Evolutionary conservation across 148 eudicot genomes (phyloP).

Genomic region (Silene conica): DNA sequence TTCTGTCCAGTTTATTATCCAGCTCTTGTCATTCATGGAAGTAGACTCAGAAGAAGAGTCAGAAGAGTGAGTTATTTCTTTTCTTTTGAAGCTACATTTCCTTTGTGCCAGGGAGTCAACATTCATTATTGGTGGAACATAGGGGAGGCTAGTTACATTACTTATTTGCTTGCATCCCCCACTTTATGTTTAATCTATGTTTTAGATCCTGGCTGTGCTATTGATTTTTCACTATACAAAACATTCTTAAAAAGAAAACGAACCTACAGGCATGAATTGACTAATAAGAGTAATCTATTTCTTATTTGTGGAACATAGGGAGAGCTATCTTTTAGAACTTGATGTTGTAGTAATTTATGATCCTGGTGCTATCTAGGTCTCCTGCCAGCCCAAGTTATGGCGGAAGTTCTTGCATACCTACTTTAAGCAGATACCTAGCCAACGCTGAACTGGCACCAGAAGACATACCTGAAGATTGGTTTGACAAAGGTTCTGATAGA

Average conservation of each 20-base stretch:
- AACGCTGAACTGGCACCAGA: conserved; percentile 37
- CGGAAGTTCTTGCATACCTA: conserved; percentile 46
- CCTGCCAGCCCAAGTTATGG: conserved; percentile 34
- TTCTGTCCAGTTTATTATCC: conserved; percentile 52
- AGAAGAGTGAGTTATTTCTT: conserved; percentile 14
- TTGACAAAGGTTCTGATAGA: conserved; percentile 44
- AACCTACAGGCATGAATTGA: no score
- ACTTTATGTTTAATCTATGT: no score
- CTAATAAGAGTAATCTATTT: no score
- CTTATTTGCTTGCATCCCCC: no score
- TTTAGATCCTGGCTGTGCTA: no score
- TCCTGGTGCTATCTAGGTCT: conserved; percentile 29
- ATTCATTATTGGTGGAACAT: no score
- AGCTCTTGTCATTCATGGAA: conserved; percentile 46
- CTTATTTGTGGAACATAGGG: not conserved
- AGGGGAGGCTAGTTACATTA: no score
- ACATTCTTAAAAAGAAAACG: no score
- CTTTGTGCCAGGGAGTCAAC: no score
- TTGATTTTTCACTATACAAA: no score
- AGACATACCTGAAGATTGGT: conserved; percentile 38
- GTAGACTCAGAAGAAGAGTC: conserved; percentile 36
- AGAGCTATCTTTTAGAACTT: not conserved
- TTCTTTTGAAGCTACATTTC: not conserved
- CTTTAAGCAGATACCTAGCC: conserved; percentile 41
- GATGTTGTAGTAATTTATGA: conserved; percentile 7